phyloP scores from a whole-genome alignment of 495 filamentous ascomycete species.

The Oidiodendron maius region DNA sequence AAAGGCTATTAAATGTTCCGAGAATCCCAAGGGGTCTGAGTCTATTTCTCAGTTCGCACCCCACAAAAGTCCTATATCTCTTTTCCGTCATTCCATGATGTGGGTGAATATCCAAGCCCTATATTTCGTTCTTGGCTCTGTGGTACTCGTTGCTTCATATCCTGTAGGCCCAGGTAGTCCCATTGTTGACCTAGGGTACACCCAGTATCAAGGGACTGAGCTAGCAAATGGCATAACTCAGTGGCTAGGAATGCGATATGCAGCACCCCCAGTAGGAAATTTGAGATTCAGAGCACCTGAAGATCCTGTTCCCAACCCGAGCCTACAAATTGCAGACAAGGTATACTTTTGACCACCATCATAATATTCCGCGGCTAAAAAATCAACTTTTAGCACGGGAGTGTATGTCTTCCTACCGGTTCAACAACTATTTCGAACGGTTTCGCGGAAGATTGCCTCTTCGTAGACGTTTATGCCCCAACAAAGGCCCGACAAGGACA shows the following conservation, averaged over 20 bases:
- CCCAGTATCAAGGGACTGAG: constrained; percentile 28
- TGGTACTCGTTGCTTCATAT: no score
- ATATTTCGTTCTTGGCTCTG: no score
- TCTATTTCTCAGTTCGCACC: no score
- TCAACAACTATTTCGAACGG: neutral
- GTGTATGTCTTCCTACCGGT: neutral
- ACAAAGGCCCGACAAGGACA: constrained; percentile 29
- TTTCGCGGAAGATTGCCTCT: constrained; percentile 63
- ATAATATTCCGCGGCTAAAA: neutral
- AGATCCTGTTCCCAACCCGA: constrained; percentile 1
- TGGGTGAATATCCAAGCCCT: no score
- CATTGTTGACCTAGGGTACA: constrained; percentile 35
- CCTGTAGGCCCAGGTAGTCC: no score
- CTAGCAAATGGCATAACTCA: constrained; percentile 23
- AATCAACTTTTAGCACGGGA: neutral
- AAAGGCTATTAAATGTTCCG: no score
- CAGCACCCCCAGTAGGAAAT: constrained; percentile 45
- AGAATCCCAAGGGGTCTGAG: no score
- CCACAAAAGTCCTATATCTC: no score
- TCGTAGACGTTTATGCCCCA: constrained; percentile 66
- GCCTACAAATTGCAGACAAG: neutral
- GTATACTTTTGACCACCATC: neutral
- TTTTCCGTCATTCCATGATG: no score
- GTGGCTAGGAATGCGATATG: constrained; percentile 48
- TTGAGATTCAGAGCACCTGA: constrained; percentile 43